Percentiles rank a stretch among this genome's conserved stretches.
Evolutionary conservation across 1,284 basidiomycete genomes (phyloP).

Genomic region (Cryptococcus depauperatus): DNA sequence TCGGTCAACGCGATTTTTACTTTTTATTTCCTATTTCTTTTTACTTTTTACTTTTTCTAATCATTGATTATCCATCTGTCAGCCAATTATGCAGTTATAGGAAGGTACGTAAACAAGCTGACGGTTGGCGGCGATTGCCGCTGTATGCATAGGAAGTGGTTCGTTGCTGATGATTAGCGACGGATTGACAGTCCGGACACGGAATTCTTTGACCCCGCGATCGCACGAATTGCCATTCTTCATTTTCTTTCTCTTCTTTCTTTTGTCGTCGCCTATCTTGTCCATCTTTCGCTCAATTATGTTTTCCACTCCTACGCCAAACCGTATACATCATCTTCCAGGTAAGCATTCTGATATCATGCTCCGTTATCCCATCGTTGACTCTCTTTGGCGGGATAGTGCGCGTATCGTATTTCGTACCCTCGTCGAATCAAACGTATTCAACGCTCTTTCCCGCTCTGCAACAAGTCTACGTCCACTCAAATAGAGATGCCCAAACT

Average conservation of each 20-base stretch:
- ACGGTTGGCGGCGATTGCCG: too few species aligned
- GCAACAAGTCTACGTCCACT: conserved; percentile 42
- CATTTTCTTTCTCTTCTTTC: neutral
- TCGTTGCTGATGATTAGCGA: too few species aligned
- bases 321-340: conserved; percentile 38
- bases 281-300: conserved; percentile 7
- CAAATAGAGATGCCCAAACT: conserved; percentile 17
- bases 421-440: conserved; percentile 30
- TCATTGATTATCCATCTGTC: too few species aligned
- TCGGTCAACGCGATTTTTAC: neutral
- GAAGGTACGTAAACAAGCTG: too few species aligned
- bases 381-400: conserved; percentile 26
- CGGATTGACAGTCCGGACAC: too few species aligned
- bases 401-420: conserved; percentile 37
- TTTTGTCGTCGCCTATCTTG: neutral
- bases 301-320: conserved; percentile 25
- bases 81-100: too few species aligned
- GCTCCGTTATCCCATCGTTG: conserved; percentile 2
- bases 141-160: neutral
- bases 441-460: conserved; percentile 26
- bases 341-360: conserved; percentile 20
- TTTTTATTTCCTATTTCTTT: neutral
- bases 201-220: too few species aligned
- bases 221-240: too few species aligned
- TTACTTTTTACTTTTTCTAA: too few species aligned